Evolutionary conservation across 1,139 yeast genomes (phyloP).

Genomic region (Lodderomyces orthopsilosis): DNA sequence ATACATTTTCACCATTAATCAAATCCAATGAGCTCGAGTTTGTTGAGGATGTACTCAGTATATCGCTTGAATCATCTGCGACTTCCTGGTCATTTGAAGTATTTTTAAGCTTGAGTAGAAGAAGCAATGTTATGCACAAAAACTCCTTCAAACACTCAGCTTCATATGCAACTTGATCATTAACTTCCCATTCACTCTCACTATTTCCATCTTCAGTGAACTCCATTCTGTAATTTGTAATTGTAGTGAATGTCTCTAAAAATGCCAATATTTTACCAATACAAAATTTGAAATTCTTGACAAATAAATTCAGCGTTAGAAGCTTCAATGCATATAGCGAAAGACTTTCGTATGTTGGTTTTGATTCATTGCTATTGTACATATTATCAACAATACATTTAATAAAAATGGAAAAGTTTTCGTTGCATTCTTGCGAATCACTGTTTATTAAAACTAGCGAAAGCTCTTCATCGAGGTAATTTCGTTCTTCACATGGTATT

Average conservation of each 20-base stretch:
- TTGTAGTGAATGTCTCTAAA: constrained; percentile 27
- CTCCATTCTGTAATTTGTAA: constrained; percentile 15
- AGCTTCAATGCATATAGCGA: constrained; percentile 36
- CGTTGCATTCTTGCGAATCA: constrained; percentile 42
- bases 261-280: constrained; percentile 41
- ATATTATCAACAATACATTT: constrained; percentile 36
- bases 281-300: constrained; percentile 37
- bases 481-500: constrained; percentile 1
- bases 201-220: constrained; percentile 3
- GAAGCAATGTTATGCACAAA: constrained; percentile 32
- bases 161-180: constrained; percentile 17
- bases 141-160: constrained; percentile 34
- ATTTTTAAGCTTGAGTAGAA: constrained; percentile 36
- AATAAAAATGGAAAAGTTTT: constrained; percentile 34
- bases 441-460: constrained; percentile 31
- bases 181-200: constrained; percentile 3
- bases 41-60: not conserved
- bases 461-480: constrained; percentile 19
- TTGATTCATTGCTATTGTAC: constrained; percentile 12
- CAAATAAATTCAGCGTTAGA: constrained; percentile 38
- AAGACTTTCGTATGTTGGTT: constrained; percentile 19
- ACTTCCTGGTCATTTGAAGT: constrained; percentile 19
- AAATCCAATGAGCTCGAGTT: constrained; percentile 9
- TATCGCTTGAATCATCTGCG: constrained; percentile 1
- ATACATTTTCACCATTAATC: constrained; percentile 23